phyloP scores from a whole-genome alignment of 768 basidiomycete species.

The Serendipita vermifera region DNA sequence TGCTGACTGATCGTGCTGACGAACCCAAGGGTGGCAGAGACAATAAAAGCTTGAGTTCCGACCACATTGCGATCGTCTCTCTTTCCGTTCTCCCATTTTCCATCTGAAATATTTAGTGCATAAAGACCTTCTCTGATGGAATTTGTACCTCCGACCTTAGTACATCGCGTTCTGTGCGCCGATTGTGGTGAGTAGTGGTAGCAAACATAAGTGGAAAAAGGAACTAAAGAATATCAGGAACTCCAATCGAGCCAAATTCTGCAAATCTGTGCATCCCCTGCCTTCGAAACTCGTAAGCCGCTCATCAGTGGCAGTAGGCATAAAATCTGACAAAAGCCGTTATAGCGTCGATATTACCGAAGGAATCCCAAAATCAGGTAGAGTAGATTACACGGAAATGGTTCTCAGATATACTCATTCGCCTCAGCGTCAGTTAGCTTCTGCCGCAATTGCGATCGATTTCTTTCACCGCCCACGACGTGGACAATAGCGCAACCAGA shows the following conservation, averaged over 20 bases:
- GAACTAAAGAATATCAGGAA: slow-evolving; percentile 34
- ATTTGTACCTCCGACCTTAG: slow-evolving; percentile 56
- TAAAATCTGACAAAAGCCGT: not conserved
- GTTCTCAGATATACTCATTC: not conserved
- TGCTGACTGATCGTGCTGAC: no score
- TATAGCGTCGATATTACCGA: slow-evolving; percentile 89
- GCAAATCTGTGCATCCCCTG: slow-evolving; percentile 87
- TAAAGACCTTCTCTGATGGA: no score
- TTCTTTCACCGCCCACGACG: slow-evolving; percentile 74
- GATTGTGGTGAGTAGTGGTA: slow-evolving; percentile 54
- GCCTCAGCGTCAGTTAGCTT: slow-evolving; percentile 69
- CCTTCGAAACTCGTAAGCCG: slow-evolving; percentile 66
- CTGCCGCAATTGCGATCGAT: slow-evolving; percentile 93
- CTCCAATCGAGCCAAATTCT: slow-evolving; percentile 79
- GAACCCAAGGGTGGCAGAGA: no score
- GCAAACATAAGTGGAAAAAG: not conserved
- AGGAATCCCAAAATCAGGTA: slow-evolving; percentile 90
- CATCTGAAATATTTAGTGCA: no score
- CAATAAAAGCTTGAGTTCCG: no score
- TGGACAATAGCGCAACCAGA: slow-evolving; percentile 84
- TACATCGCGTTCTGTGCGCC: slow-evolving; percentile 76
- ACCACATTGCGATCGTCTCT: no score
- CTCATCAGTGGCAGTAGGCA: not conserved
- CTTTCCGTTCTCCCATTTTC: no score
- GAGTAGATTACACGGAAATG: slow-evolving; percentile 1